These are phyloP conservation scores for Xerocomus brunneocitrinus DNA, from an alignment of 768 basidiomycete genomes.

Conservation along the genomic window DNA sequence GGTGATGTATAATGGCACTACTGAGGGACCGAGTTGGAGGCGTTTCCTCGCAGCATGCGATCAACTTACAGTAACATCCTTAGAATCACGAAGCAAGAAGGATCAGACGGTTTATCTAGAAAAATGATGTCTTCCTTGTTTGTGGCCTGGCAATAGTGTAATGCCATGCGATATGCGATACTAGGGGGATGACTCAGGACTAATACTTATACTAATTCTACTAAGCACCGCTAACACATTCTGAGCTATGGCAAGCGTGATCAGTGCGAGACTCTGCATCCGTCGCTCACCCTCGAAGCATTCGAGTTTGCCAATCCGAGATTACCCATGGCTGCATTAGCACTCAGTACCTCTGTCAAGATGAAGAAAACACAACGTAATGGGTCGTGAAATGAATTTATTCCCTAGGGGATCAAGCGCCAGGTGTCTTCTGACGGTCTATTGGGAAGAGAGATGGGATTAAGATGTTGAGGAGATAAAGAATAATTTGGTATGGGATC, in stretches of 20 bases:
- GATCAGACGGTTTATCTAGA: slow-evolving; percentile 1
- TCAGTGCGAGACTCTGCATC: slow-evolving; percentile 25
- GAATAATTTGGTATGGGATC: slow-evolving; percentile 83
- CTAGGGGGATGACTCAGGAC: no score
- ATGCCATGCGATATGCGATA: neutral
- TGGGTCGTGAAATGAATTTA: slow-evolving; percentile 71
- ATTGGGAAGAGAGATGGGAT: slow-evolving; percentile 95
- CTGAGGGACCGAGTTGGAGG: slow-evolving; percentile 41
- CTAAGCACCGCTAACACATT: neutral
- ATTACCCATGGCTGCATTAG: slow-evolving; percentile 81
- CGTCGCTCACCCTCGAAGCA: slow-evolving; percentile 89
- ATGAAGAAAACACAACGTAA: slow-evolving; percentile 40
- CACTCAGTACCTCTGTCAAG: slow-evolving; percentile 48
- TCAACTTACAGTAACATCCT: slow-evolving; percentile 33
- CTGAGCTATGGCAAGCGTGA: neutral
- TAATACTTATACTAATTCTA: neutral
- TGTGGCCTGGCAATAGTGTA: neutral
- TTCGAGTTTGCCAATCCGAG: slow-evolving; percentile 93
- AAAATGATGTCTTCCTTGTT: slow-evolving; percentile 2
- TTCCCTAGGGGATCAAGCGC: slow-evolving; percentile 85
- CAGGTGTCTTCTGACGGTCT: slow-evolving; percentile 78
- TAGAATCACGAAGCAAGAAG: slow-evolving; percentile 24
- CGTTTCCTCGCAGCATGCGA: slow-evolving; percentile 42
- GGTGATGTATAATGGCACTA: slow-evolving; percentile 42
- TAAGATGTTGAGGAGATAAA: slow-evolving; percentile 79